Base-by-base conservation (phyloP, 2,329 filamentous ascomycete species). In the Aureobasidium sp. region DNA sequence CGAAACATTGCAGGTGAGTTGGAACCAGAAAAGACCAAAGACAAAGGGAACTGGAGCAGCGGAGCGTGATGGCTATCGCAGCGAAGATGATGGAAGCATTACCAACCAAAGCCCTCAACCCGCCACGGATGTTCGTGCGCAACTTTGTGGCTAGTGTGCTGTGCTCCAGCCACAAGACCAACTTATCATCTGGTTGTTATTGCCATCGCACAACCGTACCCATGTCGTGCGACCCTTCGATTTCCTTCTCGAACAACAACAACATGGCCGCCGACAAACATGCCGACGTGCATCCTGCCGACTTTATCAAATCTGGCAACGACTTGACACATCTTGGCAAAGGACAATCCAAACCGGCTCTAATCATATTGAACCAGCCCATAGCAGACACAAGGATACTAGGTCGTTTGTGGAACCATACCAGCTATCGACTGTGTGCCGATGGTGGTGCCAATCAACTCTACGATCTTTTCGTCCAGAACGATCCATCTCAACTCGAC, bases 391-490 rank as follows among this genome's bases (percentile, higher is more conserved):
- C 65, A 77, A 79, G 80, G 71, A 77, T 75, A 13, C 75, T 81
- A 63, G 67, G 71, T 31, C 71, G 73, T 11, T 69, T 81, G 13
- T 79, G 78, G 74, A 68, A 69, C 27, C 75, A 78, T 63, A 86
- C 88, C 57, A 77, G 75, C 23, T 81, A 86, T 63, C 83, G 82
- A 25, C 79, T 97, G 57, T 95, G 91, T 61, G 94, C 91, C 29
- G 94, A 99, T 75, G 94, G 92, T 60, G 94, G 91, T 25, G 92
- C 92, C 47, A 95, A 97, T 69, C 81, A 84, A 38, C 80, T 96
- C 21, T 79, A 81, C 65, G 73, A 84, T 65, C 75, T 79, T 64
- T 74, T 79, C 64, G 23, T 15, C 2, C 23, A 47, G 4, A 45
- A 57, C 10, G 43, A 61, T 4, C 37, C 37, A 11, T 38, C 53